Percentiles rank a stretch among this genome's conserved stretches.
phyloP scores from a whole-genome alignment of 2,329 filamentous ascomycete genomes.

The Paracamarosporium sp. region DNA sequence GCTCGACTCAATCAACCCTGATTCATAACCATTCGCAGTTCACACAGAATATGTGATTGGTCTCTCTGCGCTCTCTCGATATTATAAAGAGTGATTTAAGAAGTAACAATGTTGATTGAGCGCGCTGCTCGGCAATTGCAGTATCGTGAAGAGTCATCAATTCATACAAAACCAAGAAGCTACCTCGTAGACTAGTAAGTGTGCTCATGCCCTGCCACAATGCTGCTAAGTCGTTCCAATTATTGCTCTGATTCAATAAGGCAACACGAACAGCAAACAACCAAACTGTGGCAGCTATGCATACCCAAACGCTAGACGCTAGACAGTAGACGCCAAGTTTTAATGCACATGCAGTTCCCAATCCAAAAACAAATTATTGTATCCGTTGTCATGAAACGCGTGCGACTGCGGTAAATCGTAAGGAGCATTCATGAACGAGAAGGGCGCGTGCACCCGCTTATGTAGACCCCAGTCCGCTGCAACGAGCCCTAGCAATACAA shows the following conservation, averaged over 20 bases:
- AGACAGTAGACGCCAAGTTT: constrained; percentile 23
- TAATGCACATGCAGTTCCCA: constrained; percentile 23
- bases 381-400: constrained; percentile 18
- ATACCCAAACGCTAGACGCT: constrained; percentile 19
- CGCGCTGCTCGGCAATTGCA: constrained; percentile 3
- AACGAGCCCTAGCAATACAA: constrained; percentile 24
- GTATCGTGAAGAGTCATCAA: constrained; percentile 12
- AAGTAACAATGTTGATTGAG: constrained; percentile 8
- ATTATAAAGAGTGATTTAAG: neutral
- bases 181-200: neutral
- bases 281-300: constrained; percentile 23
- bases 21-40: neutral
- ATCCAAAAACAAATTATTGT: constrained; percentile 21
- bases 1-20: too few species aligned
- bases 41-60: neutral
- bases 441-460: constrained; percentile 25
- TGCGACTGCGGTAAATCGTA: constrained; percentile 25
- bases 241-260: constrained; percentile 9
- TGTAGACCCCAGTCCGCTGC: constrained; percentile 16
- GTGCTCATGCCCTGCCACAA: neutral
- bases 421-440: constrained; percentile 31
- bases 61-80: neutral
- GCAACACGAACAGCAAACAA: constrained; percentile 28
- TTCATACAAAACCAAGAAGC: constrained; percentile 9
- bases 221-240: constrained; percentile 1